Evolutionary conservation across 495 filamentous ascomycete species (phyloP), one percentile per base, ranked within the genome.

Genomic region (Aspergillus ellipticus): DNA sequence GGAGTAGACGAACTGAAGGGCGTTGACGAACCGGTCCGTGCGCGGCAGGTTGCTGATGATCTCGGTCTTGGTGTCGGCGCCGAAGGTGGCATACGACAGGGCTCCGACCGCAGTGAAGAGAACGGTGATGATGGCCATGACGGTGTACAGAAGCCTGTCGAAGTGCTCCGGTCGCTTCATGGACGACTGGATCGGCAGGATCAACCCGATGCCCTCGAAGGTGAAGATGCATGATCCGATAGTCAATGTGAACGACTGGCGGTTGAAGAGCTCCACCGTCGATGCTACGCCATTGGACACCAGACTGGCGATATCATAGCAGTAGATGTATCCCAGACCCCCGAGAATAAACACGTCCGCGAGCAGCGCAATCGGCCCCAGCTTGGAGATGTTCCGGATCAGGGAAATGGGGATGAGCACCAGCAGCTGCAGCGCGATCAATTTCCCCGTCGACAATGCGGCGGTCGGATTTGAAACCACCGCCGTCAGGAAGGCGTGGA

Each of bases 191-290:
- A 96, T 96, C 6, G 92, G 92, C 46, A 96, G 93, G 69, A 96
- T 93, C 24, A 96, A 79, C 10, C 92, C 92, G 56, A 96, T 92
- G 16, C 92, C 92, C 66, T 96, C 92, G 59, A 96, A 96, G 1
- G 92, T 96, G 73, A 96, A 96, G 60, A 96, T 96, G 16, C 90
- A 92, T 5, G 92, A 96, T 50, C 92, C 92, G 64, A 96, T 95
- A 65, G 96, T 94, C 20, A 96, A 79, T 0, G 90, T 94, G 89
- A 92, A 96, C 61, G 87, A 79, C 20, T 81, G 79, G 3, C 80
- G 66, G 74, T 96, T 96, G 78, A 96, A 95, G 56, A 83, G 71
- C 55, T 84, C 77, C 54, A 96, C 87, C 64, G 92, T 90, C 0
- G 89, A 79, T 10, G 77, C 78, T 22, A 92, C 58, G 4, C 90